Evolutionary conservation across 176 grass and related monocot species (phyloP), one percentile per base, ranked within the genome.

Genomic region (Aegilops tauschii): DNA sequence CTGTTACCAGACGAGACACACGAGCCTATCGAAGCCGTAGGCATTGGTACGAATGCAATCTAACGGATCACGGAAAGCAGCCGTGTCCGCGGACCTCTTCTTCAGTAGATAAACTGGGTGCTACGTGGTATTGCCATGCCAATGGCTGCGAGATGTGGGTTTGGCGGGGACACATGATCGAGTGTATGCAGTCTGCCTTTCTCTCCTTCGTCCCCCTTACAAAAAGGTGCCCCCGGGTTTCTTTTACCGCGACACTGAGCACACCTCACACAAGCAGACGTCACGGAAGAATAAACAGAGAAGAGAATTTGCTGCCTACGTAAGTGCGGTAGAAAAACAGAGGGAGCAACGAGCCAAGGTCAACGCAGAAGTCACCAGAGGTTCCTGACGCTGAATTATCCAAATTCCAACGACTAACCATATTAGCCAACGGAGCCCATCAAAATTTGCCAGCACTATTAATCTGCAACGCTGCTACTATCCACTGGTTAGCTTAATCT

Each of bases 391-490:
- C 44, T 12, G 11, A 44, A 44, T 9, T 44, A 44, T 44, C 40
- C 40, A 44, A 11, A 44, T 44, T 44, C 9, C 40, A 37, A 25
- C 12, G 36, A 16, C n/a, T 17, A 14, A 68, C 47, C 27, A 68
- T 9, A 36, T 66, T 66, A 54, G 8, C 8, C 29, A 65, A 9
- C 9, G 45, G 42, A 56, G 52, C 39, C 50, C 27, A 87, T 76
- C 44, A 58, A 64, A 69, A 34, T 58, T 30, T n/a, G 86, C 70
- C 71, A 71, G 79, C 79, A 61, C 23, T 65, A 87, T 66, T 31
- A 42, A 66, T 56, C 74, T 67, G n/a, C 23, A 42, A 25, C 32
- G 13, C 44, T 21, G 21, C 59, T 34, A 64, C 75, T 58, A 86
- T 59, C 74, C 9, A 14, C 62, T 32, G 68, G 36, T 37, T 37